Evolutionary conservation across 768 basidiomycete genomes (phyloP).

Genomic region (Boletus rubescentipes): DNA sequence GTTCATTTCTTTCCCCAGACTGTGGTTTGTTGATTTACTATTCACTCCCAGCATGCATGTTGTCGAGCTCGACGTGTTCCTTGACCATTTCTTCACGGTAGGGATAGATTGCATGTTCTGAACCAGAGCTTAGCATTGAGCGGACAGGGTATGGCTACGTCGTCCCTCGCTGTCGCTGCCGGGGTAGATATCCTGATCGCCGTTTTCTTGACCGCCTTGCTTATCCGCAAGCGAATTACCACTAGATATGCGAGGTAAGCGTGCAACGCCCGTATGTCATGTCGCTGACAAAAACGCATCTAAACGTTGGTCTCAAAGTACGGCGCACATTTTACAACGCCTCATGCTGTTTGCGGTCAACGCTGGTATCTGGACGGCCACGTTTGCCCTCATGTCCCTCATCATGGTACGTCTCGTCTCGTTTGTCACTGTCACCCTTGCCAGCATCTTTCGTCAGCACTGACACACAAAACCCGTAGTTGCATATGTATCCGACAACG

Average conservation of each 20-base stretch:
- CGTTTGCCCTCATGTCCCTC: slow-evolving; percentile 41
- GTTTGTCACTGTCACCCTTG: not conserved
- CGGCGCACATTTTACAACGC: slow-evolving; percentile 4
- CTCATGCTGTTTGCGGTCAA: slow-evolving; percentile 16
- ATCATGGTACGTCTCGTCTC: slow-evolving; percentile 43
- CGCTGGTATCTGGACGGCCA: slow-evolving; percentile 48
- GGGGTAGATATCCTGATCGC: slow-evolving; percentile 7
- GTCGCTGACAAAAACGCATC: not conserved
- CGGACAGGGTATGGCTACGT: not conserved
- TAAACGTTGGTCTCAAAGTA: slow-evolving; percentile 6
- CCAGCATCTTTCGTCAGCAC: too few relatives aligned
- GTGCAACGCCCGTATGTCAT: too few relatives aligned
- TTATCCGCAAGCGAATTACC: not conserved
- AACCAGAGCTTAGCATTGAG: not conserved
- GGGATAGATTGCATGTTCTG: not conserved
- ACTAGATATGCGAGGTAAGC: not conserved
- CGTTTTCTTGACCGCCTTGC: slow-evolving; percentile 2
- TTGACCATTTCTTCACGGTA: not conserved
- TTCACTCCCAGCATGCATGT: not conserved
- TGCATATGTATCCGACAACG: not conserved
- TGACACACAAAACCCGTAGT: too few relatives aligned
- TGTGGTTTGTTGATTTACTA: not conserved
- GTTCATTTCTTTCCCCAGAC: not conserved
- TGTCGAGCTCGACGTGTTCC: not conserved
- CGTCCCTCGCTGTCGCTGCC: not conserved